Base-by-base conservation (phyloP, 345 rosid species). In the Salix viminalis region DNA sequence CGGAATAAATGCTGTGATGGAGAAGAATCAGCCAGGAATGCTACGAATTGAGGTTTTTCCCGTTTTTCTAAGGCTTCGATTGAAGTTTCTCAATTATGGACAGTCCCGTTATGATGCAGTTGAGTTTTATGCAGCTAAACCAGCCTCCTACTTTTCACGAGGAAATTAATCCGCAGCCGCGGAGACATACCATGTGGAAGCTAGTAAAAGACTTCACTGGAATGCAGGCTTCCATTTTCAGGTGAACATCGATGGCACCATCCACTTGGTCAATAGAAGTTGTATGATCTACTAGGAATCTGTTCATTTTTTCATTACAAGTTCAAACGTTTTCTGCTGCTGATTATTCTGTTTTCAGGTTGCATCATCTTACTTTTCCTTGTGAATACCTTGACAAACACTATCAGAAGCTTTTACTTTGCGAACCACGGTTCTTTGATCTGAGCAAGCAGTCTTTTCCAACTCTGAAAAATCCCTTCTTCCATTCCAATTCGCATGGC, bases 151-250 rank as follows among this genome's bases (percentile, higher is more conserved):
- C 74, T 26, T 88, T 86, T 60, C 65, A 30, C 30, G 65, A 58
- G 10, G 92, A 89, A 80, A 73, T 5, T 34, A 80, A 86, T 83
- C 87, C 84, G 23, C 83, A 84, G 46, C 77, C 85, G 44, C 81
- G 84, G 70, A 88, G 83, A 62, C 90, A 86, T 68, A 84, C 89
- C 26, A 76, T 77, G 41, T 88, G 92, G 92, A 74, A 23, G 37
- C 3, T 44, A 21, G 65, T 86, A 18, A 5, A 62, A 7, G 92
- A 89, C 56, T 89, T 89, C 62, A 89, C 92, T 2, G 42, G 68
- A 37, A 86, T 85, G 12, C 77, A 83, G 62, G 91, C 91, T 79
- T 75, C 83, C 7, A 10, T 0, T 34, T 88, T 11, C 81, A 85
- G 90, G 92, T 89, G 50, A 70, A 50, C 1, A 76, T 34, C 7